Percentiles rank a stretch among this genome's conserved stretches.
Conservation (phyloP, 306 rosid species). For the Gillenia trifoliata region DNA sequence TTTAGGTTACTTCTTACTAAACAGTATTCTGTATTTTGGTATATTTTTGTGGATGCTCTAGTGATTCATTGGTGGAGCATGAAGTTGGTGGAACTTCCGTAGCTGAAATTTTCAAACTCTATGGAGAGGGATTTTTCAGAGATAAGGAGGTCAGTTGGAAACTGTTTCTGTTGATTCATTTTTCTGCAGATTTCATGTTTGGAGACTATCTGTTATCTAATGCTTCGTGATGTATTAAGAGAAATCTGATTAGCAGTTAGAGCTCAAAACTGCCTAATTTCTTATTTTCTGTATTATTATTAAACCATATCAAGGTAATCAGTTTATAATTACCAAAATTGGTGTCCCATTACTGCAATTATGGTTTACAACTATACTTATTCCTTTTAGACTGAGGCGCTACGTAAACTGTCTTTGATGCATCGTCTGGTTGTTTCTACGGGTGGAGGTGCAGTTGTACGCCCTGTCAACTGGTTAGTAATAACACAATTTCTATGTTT, state of each 20-base stretch:
- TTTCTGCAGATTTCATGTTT: constrained; percentile 6
- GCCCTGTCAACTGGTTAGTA: constrained; percentile 81
- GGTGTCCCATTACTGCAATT: neutral
- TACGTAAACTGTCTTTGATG: constrained; percentile 63
- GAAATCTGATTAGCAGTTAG: neutral
- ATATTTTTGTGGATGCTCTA: constrained; percentile 33
- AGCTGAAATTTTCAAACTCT: constrained; percentile 73
- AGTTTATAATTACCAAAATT: neutral
- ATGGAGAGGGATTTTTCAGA: constrained; percentile 84
- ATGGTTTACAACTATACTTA: constrained; percentile 10
- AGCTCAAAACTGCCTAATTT: neutral
- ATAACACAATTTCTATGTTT: constrained; percentile 1
- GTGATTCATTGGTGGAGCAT: constrained; percentile 82
- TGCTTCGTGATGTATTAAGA: neutral
- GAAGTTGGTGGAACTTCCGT: constrained; percentile 63
- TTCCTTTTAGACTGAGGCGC: constrained; percentile 63
- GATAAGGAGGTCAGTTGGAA: constrained; percentile 73
- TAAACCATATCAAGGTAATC: neutral
- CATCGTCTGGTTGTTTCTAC: constrained; percentile 69
- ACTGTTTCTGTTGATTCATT: constrained; percentile 8
- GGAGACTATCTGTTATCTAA: neutral
- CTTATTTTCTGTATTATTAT: neutral
- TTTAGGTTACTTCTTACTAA: constrained; percentile 24
- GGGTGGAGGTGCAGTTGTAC: constrained; percentile 88
- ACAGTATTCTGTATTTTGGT: constrained; percentile 12